Percentiles rank a stretch among this genome's conserved stretches.
Conservation (phyloP, 768 basidiomycete species). For the Boletus pseudopeckii region DNA sequence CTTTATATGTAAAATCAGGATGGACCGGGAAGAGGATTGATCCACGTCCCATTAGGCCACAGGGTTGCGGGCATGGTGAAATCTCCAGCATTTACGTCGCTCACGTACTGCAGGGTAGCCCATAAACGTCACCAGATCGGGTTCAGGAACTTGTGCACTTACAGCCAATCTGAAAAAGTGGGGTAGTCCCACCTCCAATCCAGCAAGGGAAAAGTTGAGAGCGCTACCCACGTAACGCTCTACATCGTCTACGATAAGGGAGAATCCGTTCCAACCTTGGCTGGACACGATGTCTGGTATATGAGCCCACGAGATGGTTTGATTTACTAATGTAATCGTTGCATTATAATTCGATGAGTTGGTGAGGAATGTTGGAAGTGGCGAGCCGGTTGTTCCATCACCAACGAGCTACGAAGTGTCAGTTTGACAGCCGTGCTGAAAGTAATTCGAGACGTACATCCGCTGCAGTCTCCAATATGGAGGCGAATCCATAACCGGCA, state of each 20-base stretch:
- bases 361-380: constrained; percentile 68
- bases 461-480: constrained; percentile 71
- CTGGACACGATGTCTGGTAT: constrained; percentile 33
- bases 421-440: not conserved
- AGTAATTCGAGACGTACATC: constrained; percentile 45
- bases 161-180: constrained; percentile 83
- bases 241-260: constrained; percentile 83
- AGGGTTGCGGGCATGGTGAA: constrained; percentile 77
- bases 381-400: constrained; percentile 68
- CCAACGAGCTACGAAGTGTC: constrained; percentile 53
- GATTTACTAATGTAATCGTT: constrained; percentile 50
- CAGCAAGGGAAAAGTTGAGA: constrained; percentile 67
- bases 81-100: constrained; percentile 52
- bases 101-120: constrained; percentile 43
- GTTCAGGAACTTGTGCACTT: constrained; percentile 26
- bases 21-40: constrained; percentile 67
- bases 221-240: constrained; percentile 69
- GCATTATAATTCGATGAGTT: constrained; percentile 67
- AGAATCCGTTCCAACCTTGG: constrained; percentile 69
- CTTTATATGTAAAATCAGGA: constrained; percentile 31
- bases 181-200: constrained; percentile 54
- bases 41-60: constrained; percentile 81
- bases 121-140: constrained; percentile 1
- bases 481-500: constrained; percentile 76
- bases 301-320: constrained; percentile 55